These are phyloP conservation scores for Hyaloscypha finlandica DNA, from an alignment of 495 filamentous ascomycete genomes.

Conservation along the genomic window DNA sequence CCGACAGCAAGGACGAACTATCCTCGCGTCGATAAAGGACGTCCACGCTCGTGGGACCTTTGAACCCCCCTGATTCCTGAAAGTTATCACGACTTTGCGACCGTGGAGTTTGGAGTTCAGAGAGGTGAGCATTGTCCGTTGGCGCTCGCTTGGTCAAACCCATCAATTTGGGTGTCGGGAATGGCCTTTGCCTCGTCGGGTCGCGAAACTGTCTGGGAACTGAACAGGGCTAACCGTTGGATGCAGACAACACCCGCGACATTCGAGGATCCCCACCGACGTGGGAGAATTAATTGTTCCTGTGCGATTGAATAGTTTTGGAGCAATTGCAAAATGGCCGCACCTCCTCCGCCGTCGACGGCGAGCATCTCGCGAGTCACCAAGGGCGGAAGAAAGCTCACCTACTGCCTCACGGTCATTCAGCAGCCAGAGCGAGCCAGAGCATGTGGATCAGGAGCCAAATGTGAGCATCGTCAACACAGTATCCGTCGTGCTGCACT, in stretches of 20 bases:
- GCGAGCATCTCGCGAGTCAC: slow-evolving; percentile 54
- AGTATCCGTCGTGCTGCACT: neutral
- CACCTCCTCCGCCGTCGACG: neutral
- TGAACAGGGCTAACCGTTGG: neutral
- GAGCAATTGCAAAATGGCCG: neutral
- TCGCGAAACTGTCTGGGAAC: neutral
- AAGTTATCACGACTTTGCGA: neutral
- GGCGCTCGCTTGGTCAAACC: neutral
- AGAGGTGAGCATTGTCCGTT: neutral
- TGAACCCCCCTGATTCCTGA: neutral
- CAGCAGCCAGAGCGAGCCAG: slow-evolving; percentile 95
- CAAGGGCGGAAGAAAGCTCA: slow-evolving; percentile 76
- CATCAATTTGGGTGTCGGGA: neutral
- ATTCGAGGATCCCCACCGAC: neutral
- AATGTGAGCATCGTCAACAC: slow-evolving; percentile 62
- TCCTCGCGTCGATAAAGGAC: neutral
- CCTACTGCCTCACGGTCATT: slow-evolving; percentile 82
- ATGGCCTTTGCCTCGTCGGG: neutral
- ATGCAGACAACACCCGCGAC: neutral
- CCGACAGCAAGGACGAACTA: neutral
- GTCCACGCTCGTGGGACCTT: neutral
- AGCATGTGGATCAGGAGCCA: slow-evolving; percentile 93
- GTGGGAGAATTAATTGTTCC: neutral
- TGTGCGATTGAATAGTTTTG: neutral
- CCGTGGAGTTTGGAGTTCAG: neutral